Conservation (phyloP, 139 green algal genomes). For the Chlamydomonas sp. region DNA sequence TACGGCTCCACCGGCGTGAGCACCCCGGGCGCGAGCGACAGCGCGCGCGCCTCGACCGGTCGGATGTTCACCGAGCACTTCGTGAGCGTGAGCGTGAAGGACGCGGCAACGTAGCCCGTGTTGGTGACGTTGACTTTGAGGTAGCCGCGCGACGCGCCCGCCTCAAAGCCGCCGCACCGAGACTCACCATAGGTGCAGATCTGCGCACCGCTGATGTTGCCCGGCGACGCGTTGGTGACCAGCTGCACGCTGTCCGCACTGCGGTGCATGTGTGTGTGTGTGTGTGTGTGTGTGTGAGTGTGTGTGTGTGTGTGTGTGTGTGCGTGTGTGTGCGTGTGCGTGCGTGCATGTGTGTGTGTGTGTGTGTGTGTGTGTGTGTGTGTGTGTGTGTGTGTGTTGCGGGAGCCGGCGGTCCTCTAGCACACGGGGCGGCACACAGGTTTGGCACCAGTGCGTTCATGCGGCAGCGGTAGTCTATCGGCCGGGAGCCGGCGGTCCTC, state of each 20-base stretch:
- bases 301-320: too few species aligned
- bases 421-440: too few species aligned
- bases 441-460: too few species aligned
- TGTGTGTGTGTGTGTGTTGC: too few species aligned
- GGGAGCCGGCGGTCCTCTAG: too few species aligned
- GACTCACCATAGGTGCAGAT: conserved; percentile 12
- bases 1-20: background rate
- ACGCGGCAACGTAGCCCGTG: conserved; percentile 40
- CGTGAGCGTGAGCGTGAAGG: conserved; percentile 44
- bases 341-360: too few species aligned
- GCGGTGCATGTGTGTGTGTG: too few species aligned
- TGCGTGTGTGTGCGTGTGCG: too few species aligned
- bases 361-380: too few species aligned
- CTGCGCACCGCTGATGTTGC: conserved; percentile 33
- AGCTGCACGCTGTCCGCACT: conserved; percentile 55
- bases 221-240: conserved; percentile 52
- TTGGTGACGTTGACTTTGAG: conserved; percentile 52
- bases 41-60: conserved; percentile 37
- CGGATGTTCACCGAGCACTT: conserved; percentile 25
- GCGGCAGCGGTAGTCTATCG: too few species aligned
- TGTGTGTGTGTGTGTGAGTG: too few species aligned
- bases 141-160: conserved; percentile 51
- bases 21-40: conserved; percentile 26
- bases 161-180: conserved; percentile 64
- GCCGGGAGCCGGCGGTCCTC: too few species aligned